A percentile compares a stretch with the other conserved stretches of the same genome.
Conservation (phyloP, 352 stramenopile genomes). For the Pythium myriotylum region DNA sequence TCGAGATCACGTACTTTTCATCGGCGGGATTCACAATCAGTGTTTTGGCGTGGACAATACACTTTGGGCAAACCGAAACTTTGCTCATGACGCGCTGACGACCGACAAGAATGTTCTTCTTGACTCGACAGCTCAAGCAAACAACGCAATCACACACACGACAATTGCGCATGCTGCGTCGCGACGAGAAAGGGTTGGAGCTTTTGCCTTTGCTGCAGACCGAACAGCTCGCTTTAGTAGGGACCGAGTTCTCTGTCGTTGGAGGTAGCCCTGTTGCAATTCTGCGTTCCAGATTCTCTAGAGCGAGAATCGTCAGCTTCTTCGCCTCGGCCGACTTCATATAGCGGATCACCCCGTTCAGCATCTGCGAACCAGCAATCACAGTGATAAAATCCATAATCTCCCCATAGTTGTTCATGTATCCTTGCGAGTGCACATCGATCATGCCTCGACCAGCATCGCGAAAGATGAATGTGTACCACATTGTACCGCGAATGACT, state of each 20-base stretch:
- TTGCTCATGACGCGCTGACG: background rate
- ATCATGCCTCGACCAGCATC: conserved; percentile 38
- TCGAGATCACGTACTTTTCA: background rate
- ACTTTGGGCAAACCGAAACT: conserved; percentile 38
- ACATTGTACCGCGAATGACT: conserved; percentile 44
- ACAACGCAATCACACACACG: too few species aligned
- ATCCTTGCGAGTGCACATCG: conserved; percentile 45
- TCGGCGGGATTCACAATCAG: conserved; percentile 25
- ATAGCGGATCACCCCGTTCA: conserved; percentile 36
- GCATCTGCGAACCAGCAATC: conserved; percentile 39
- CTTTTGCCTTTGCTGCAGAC: too few species aligned
- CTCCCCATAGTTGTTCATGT: conserved; percentile 42
- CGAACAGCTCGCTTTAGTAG: too few species aligned
- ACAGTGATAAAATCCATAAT: conserved; percentile 33
- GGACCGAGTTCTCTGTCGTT: too few species aligned
- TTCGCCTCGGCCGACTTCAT: conserved; percentile 54
- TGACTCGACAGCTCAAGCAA: too few species aligned
- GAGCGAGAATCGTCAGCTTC: conserved; percentile 53
- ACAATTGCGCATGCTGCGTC: too few species aligned
- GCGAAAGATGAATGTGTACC: conserved; percentile 45
- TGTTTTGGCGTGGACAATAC: conserved; percentile 30
- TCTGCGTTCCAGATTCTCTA: conserved; percentile 23
- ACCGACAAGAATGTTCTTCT: too few species aligned
- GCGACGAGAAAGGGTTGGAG: too few species aligned
- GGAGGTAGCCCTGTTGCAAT: background rate